Conservation (phyloP, 306 rosid species). For the Fragaria nilgerrensis region DNA sequence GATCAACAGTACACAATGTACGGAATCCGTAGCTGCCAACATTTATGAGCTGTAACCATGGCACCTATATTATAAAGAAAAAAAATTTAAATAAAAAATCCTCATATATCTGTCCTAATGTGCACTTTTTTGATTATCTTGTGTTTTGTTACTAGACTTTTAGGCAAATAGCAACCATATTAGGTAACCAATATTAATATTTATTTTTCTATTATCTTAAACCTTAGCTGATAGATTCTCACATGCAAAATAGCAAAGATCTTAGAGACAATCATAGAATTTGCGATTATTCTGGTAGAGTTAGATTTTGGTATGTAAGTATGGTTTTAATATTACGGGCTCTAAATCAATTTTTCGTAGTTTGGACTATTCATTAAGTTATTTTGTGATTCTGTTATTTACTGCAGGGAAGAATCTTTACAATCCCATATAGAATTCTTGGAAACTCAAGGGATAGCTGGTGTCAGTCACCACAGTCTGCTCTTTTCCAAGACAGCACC, state of each 20-base stretch:
- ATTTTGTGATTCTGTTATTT: conserved; percentile 18
- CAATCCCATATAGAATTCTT: conserved; percentile 61
- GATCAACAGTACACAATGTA: conserved; percentile 65
- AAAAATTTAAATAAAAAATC: background rate
- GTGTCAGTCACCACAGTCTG: conserved; percentile 92
- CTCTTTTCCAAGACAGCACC: conserved; percentile 85
- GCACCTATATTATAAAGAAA: background rate
- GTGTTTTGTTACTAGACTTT: background rate
- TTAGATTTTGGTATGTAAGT: background rate
- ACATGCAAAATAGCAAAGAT: background rate
- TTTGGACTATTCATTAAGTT: background rate
- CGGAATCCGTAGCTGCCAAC: conserved; percentile 10
- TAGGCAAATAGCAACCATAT: background rate
- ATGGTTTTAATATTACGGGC: background rate
- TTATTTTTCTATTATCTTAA: background rate
- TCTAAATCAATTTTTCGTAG: background rate
- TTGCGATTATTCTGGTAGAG: background rate
- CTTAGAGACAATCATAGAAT: background rate
- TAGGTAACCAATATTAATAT: background rate
- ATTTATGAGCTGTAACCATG: background rate
- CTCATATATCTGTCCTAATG: too few relatives aligned
- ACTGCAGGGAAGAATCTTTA: conserved; percentile 55
- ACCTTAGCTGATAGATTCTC: background rate
- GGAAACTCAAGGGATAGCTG: conserved; percentile 75
- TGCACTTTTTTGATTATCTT: background rate